Evolutionary conservation across 2,329 filamentous ascomycete species (phyloP).

Genomic region (Dothiorella sarmentorum): DNA sequence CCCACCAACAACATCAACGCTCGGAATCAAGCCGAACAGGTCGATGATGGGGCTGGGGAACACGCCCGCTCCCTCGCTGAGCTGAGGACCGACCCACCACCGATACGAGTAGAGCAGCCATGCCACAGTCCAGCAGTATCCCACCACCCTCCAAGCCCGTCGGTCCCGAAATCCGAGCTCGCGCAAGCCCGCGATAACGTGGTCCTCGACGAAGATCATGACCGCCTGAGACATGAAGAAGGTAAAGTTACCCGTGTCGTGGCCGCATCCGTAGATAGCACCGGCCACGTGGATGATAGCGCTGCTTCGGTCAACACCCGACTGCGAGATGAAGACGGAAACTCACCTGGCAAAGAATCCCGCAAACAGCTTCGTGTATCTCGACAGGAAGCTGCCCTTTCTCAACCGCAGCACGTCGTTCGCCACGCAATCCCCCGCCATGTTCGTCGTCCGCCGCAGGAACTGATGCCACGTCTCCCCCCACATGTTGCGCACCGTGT

Average conservation of each 20-base stretch:
- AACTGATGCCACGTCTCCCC: slow-evolving; percentile 30
- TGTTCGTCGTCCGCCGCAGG: slow-evolving; percentile 24
- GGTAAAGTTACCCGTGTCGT: slow-evolving; percentile 23
- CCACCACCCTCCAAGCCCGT: slow-evolving; percentile 23
- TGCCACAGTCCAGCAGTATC: slow-evolving; percentile 24
- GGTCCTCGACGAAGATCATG: slow-evolving; percentile 31
- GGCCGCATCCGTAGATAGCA: slow-evolving; percentile 22
- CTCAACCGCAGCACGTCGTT: slow-evolving; percentile 24
- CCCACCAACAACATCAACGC: too few species aligned
- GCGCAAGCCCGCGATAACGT: slow-evolving; percentile 27
- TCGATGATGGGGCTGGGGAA: background rate
- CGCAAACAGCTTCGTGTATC: slow-evolving; percentile 30
- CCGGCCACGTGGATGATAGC: slow-evolving; percentile 23
- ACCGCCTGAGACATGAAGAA: slow-evolving; percentile 28
- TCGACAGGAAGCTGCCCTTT: slow-evolving; percentile 29
- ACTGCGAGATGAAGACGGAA: too few species aligned
- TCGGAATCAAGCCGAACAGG: background rate
- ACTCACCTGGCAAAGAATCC: slow-evolving; percentile 25
- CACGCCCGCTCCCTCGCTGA: background rate
- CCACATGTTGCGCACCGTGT: slow-evolving; percentile 27
- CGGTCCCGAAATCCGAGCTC: slow-evolving; percentile 23
- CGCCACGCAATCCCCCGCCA: slow-evolving; percentile 22
- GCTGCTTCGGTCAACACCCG: too few species aligned
- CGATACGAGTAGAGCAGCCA: background rate
- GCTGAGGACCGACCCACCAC: background rate